These are phyloP conservation scores for Monosporascus sp. DNA, from an alignment of 2,329 filamentous ascomycete species.

Conservation along the genomic window DNA sequence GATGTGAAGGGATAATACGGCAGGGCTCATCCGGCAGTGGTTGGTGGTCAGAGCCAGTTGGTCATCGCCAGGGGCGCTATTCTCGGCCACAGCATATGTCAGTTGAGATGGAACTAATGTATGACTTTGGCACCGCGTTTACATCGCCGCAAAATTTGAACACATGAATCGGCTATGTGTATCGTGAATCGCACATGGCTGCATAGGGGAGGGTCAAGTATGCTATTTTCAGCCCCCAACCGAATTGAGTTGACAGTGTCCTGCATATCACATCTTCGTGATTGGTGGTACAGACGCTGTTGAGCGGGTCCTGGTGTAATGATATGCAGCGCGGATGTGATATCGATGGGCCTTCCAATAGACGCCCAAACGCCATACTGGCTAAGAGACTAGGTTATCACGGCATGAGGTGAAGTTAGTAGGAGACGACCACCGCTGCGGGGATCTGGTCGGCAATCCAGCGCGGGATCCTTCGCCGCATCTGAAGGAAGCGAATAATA, in stretches of 20 bases:
- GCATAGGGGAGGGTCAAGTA: not conserved
- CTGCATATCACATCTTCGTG: not conserved
- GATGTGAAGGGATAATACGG: too few relatives aligned
- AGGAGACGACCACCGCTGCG: too few relatives aligned
- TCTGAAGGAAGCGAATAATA: too few relatives aligned
- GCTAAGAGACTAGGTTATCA: too few relatives aligned
- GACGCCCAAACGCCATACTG: not conserved
- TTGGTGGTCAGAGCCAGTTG: too few relatives aligned
- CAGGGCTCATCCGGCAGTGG: too few relatives aligned
- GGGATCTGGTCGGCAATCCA: too few relatives aligned
- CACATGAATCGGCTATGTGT: not conserved
- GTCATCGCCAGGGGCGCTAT: not conserved
- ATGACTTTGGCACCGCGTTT: not conserved
- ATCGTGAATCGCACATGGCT: not conserved
- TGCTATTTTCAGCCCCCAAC: not conserved
- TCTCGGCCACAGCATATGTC: not conserved
- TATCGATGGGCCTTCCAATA: not conserved
- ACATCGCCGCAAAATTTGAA: not conserved
- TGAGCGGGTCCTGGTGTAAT: not conserved
- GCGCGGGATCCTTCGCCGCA: too few relatives aligned
- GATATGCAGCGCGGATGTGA: not conserved
- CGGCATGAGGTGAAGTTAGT: too few relatives aligned
- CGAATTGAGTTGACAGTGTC: not conserved
- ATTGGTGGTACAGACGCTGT: not conserved
- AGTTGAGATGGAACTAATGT: not conserved